Percentiles rank a stretch among this genome's conserved stretches.
Conservation (phyloP, 257 asterid species). For the Solanum tacnaense region DNA sequence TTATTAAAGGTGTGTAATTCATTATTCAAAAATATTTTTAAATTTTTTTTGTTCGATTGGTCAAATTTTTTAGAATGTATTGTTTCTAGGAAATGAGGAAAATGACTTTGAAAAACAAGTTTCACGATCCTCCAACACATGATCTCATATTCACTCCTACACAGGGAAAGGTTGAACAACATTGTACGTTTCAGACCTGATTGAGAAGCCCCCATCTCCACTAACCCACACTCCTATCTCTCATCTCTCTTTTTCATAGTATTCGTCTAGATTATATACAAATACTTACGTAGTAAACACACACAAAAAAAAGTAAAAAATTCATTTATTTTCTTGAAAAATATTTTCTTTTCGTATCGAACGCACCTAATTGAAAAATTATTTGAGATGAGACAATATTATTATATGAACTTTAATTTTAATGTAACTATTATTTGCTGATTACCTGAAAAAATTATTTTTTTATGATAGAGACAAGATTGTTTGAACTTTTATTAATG, state of each 20-base stretch:
- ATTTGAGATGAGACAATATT: background rate
- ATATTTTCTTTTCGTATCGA: background rate
- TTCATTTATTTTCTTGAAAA: background rate
- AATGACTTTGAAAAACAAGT: background rate
- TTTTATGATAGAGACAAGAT: background rate
- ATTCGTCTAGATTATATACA: background rate
- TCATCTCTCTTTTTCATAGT: fast-evolving
- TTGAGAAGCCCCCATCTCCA: background rate
- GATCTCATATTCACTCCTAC: background rate
- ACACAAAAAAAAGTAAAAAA: fast-evolving
- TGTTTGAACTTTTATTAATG: background rate
- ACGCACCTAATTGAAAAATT: background rate
- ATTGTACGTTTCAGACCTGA: background rate
- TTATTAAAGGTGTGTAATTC: background rate
- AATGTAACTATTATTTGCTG: background rate
- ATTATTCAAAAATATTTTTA: too few relatives aligned
- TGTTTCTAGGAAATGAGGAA: background rate
- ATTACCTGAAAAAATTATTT: background rate
- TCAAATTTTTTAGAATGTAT: too few relatives aligned
- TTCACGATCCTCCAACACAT: background rate
- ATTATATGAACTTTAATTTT: background rate
- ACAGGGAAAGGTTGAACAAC: too few relatives aligned
- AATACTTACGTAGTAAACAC: background rate
- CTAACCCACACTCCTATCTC: background rate
- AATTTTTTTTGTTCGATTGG: too few relatives aligned